Evolutionary conservation across 2,329 filamentous ascomycete genomes (phyloP).

Genomic region (Trichophyton benhamiae): DNA sequence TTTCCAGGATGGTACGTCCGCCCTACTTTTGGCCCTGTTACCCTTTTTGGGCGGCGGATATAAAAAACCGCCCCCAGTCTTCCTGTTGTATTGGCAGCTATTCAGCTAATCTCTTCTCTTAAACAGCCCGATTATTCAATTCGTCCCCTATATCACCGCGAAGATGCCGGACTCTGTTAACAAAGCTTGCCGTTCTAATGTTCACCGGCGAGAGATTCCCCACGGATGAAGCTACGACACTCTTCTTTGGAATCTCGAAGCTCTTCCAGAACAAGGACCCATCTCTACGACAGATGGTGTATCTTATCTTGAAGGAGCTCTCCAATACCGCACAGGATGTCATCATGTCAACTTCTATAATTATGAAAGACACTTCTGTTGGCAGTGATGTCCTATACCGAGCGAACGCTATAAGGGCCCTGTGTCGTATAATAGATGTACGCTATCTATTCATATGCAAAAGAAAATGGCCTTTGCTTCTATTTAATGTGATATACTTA

Average conservation of each 20-base stretch:
- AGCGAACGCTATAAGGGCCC: constrained; percentile 86
- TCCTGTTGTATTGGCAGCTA: not conserved
- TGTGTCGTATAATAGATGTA: constrained; percentile 95
- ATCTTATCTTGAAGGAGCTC: constrained; percentile 95
- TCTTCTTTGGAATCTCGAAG: constrained; percentile 99
- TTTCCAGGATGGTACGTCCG: constrained; percentile 78
- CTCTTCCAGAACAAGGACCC: constrained; percentile 99
- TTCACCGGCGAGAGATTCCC: constrained; percentile 97
- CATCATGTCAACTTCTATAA: constrained; percentile 98
- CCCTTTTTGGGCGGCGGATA: not conserved
- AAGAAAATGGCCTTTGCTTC: not conserved
- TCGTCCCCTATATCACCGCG: constrained; percentile 90
- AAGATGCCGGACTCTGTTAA: constrained; percentile 93
- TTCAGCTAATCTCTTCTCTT: not conserved
- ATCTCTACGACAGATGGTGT: constrained; percentile 95
- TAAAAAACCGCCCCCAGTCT: not conserved
- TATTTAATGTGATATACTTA: constrained; percentile 7
- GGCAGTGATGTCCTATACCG: constrained; percentile 88
- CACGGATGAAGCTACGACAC: constrained; percentile 88
- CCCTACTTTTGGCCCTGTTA: constrained; percentile 3
- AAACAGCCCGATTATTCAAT: constrained; percentile 89
- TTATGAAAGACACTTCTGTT: constrained; percentile 98
- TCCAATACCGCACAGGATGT: constrained; percentile 93
- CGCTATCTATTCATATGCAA: constrained; percentile 22
- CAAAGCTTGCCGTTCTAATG: constrained; percentile 90